Evolutionary conservation across 2,329 filamentous ascomycete species (phyloP).

Genomic region (Metarhizium guizhouense): DNA sequence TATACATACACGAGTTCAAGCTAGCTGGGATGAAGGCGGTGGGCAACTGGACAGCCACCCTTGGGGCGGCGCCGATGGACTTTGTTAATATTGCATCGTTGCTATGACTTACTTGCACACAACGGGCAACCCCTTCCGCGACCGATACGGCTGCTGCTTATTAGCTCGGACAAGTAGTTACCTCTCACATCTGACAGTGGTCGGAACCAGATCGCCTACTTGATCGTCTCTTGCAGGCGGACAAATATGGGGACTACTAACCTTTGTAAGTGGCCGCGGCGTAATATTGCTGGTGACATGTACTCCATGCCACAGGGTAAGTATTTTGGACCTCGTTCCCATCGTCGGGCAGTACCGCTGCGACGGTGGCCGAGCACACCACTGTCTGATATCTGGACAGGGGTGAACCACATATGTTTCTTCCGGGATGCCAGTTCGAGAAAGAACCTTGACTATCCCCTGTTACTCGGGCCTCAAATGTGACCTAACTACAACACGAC

Average conservation of each 20-base stretch:
- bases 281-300: too few species aligned
- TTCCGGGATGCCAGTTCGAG: slow-evolving; percentile 12
- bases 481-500: background rate
- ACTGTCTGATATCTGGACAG: slow-evolving; percentile 1
- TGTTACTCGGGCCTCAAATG: background rate
- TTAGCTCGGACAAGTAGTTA: too few species aligned
- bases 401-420: slow-evolving; percentile 3
- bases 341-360: background rate
- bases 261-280: too few species aligned
- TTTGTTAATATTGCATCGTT: background rate
- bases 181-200: too few species aligned
- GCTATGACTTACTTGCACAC: too few species aligned
- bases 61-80: background rate
- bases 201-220: too few species aligned
- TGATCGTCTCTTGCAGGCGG: too few species aligned
- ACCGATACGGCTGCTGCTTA: too few species aligned
- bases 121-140: too few species aligned
- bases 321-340: background rate
- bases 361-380: background rate
- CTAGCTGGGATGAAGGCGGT: background rate
- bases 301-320: too few species aligned
- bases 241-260: too few species aligned
- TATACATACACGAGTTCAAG: background rate
- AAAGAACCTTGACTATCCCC: slow-evolving; percentile 2
- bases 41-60: background rate